These are phyloP conservation scores for Claviceps sorghi DNA, from an alignment of 2,329 filamentous ascomycete species.

Conservation along the genomic window DNA sequence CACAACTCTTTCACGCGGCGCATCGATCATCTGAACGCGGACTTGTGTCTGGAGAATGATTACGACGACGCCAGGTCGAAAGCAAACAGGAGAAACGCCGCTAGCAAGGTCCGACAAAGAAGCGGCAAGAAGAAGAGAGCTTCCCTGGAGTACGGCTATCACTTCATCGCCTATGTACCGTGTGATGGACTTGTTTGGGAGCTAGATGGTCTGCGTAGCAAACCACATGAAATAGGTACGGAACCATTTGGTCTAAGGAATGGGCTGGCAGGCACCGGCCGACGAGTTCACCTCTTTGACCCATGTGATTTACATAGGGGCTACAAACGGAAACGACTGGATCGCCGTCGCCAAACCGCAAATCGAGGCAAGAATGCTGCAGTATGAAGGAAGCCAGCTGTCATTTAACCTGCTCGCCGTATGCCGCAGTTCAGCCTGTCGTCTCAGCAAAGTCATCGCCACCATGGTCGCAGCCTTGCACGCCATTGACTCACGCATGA, in stretches of 20 bases:
- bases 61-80: slow-evolving; percentile 24
- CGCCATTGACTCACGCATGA: slow-evolving; percentile 21
- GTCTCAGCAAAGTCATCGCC: slow-evolving; percentile 32
- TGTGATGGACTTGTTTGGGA: slow-evolving; percentile 66
- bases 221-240: slow-evolving; percentile 36
- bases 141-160: slow-evolving; percentile 52
- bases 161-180: slow-evolving; percentile 83
- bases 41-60: slow-evolving; percentile 49
- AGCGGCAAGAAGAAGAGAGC: slow-evolving; percentile 24
- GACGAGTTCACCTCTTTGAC: not conserved
- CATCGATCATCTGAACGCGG: slow-evolving; percentile 60
- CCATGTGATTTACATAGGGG: not conserved
- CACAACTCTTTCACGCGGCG: slow-evolving; percentile 81
- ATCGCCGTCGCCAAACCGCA: slow-evolving; percentile 46
- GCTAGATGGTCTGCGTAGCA: slow-evolving; percentile 67
- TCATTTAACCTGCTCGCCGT: slow-evolving; percentile 69
- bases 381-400: slow-evolving; percentile 48
- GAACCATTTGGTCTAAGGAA: not conserved
- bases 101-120: slow-evolving; percentile 18
- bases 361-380: slow-evolving; percentile 52
- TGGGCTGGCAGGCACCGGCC: not conserved
- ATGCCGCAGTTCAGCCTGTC: slow-evolving; percentile 47
- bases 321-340: slow-evolving; percentile 39
- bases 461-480: slow-evolving; percentile 25
- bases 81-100: slow-evolving; percentile 17